A percentile compares a stretch with the other conserved stretches of the same genome.
These are phyloP conservation scores for Ampelocalamus luodianensis DNA, from an alignment of 176 grass and related monocot species.

Conservation along the genomic window DNA sequence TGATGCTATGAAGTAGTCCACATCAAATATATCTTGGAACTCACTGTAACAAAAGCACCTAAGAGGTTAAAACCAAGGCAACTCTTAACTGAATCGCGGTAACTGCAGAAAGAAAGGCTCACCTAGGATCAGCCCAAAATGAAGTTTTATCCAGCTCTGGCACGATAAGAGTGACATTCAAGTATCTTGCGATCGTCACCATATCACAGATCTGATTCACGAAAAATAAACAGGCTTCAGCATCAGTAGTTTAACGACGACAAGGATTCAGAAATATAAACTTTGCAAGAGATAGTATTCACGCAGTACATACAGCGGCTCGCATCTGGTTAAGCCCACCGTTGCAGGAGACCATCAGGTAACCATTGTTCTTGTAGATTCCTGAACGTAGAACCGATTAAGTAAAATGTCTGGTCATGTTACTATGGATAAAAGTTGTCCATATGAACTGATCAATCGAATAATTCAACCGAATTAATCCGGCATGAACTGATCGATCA, in stretches of 20 bases:
- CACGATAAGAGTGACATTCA: slow-evolving; percentile 91
- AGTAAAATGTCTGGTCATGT: not conserved
- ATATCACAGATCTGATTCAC: slow-evolving; percentile 89
- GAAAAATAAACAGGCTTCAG: not conserved
- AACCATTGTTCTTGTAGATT: slow-evolving; percentile 96
- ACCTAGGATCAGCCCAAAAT: slow-evolving; percentile 97
- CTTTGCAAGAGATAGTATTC: not conserved
- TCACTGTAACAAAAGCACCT: slow-evolving; percentile 57
- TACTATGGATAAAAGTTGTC: not conserved
- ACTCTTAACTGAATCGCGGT: not conserved
- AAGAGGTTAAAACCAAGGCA: not conserved
- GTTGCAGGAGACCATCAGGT: slow-evolving; percentile 96
- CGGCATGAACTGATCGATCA: not conserved
- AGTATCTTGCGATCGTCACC: slow-evolving; percentile 89
- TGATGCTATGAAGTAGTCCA: slow-evolving; percentile 91
- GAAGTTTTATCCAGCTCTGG: slow-evolving; percentile 94
- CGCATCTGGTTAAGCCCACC: slow-evolving; percentile 98
- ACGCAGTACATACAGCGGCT: slow-evolving; percentile 67
- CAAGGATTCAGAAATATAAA: slow-evolving; percentile 1
- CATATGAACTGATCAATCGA: not conserved
- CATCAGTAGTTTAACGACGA: slow-evolving; percentile 17
- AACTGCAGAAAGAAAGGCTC: slow-evolving; percentile 7
- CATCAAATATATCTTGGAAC: slow-evolving; percentile 95
- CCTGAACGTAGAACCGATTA: slow-evolving; percentile 44
- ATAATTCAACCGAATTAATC: not conserved